phyloP scores from a whole-genome alignment of 345 rosid species.

The Salix purpurea region DNA sequence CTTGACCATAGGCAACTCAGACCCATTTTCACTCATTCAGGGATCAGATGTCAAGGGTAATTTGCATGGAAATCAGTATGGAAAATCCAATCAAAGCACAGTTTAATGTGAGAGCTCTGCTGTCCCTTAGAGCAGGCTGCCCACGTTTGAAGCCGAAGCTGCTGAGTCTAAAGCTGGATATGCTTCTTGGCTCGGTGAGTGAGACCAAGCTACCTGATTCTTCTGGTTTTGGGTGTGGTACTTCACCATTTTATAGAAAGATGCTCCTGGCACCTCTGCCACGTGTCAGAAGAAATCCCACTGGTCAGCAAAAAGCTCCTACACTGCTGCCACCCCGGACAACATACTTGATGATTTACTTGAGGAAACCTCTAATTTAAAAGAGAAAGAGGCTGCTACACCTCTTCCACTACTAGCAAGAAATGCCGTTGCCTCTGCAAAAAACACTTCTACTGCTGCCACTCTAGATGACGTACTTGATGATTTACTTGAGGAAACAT shows the following conservation, averaged over 20 bases:
- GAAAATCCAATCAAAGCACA: constrained; percentile 12
- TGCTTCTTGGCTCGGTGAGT: constrained; percentile 51
- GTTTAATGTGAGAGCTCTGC: not conserved
- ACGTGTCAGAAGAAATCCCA: constrained; percentile 13
- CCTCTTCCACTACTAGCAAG: constrained; percentile 15
- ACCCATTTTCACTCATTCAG: constrained; percentile 4
- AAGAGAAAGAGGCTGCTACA: constrained; percentile 6
- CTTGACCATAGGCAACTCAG: constrained; percentile 1
- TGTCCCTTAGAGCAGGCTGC: constrained; percentile 1
- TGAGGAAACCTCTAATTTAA: constrained; percentile 38
- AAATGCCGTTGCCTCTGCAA: constrained; percentile 14
- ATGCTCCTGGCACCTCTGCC: constrained; percentile 10
- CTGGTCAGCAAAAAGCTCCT: constrained; percentile 7
- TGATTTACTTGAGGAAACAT: constrained; percentile 53
- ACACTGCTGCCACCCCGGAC: constrained; percentile 27
- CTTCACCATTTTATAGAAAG: not conserved
- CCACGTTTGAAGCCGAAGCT: constrained; percentile 33
- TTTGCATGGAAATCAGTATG: constrained; percentile 7
- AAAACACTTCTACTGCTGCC: constrained; percentile 9
- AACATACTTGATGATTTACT: constrained; percentile 57
- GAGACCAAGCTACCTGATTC: constrained; percentile 31
- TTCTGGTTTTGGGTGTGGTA: constrained; percentile 9
- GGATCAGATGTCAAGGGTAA: constrained; percentile 18
- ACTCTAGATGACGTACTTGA: constrained; percentile 49
- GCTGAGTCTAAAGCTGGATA: constrained; percentile 62